Conservation (phyloP, 2,329 filamentous ascomycete genomes). For the Pyrenochaeta sp. region DNA sequence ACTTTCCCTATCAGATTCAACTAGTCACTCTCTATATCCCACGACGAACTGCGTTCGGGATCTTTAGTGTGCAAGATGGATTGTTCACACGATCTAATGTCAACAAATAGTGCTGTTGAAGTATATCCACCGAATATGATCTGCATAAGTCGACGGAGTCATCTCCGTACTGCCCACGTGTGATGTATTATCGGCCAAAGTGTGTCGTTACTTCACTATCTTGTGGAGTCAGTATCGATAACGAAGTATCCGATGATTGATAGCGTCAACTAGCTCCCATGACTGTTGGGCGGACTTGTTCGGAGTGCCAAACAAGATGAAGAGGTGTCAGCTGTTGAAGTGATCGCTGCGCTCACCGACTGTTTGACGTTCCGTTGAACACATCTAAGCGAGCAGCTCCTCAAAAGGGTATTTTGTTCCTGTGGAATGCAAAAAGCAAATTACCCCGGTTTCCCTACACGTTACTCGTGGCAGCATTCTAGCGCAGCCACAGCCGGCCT, state of each 20-base stretch:
- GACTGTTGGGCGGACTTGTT: neutral
- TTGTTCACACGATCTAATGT: neutral
- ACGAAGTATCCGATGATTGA: neutral
- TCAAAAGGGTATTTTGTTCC: conserved; percentile 3
- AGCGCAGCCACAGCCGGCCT: conserved; percentile 10
- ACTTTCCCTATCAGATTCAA: neutral
- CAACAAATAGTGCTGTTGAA: neutral
- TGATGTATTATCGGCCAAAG: neutral
- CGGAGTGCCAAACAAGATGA: neutral
- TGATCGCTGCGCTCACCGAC: neutral
- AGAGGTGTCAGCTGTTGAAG: neutral
- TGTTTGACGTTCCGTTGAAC: neutral
- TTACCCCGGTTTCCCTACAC: neutral
- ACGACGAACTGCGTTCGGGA: neutral
- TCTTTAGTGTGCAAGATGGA: too few species aligned
- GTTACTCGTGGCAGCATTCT: neutral
- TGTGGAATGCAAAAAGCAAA: conserved; percentile 7
- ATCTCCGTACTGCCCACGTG: conserved; percentile 12
- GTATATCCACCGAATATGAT: neutral
- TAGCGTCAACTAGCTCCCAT: neutral
- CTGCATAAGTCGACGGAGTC: neutral
- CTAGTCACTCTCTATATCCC: neutral
- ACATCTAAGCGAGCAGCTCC: conserved; percentile 2
- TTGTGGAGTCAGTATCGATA: neutral
- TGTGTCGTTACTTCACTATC: neutral